Conservation (phyloP, 2,329 filamentous ascomycete species). For the Colletotrichum viniferum region DNA sequence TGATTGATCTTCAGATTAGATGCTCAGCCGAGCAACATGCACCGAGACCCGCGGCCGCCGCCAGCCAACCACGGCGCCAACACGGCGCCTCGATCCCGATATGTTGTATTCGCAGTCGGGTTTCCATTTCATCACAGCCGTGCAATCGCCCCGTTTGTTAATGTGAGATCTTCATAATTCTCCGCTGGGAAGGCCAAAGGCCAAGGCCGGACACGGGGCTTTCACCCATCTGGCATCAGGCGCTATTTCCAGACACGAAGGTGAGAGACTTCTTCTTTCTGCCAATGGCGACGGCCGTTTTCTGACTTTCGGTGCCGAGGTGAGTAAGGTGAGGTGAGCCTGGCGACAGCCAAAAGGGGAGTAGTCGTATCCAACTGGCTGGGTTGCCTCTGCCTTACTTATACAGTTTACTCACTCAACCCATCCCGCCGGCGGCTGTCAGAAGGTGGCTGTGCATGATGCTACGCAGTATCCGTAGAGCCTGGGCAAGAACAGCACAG, state of each 20-base stretch:
- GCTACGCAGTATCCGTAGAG: no score
- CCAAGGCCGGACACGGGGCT: slow-evolving; percentile 7
- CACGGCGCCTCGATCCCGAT: background rate
- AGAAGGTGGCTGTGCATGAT: slow-evolving; percentile 11
- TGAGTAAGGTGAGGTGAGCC: background rate
- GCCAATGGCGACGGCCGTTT: background rate
- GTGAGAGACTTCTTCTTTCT: background rate
- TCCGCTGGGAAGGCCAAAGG: slow-evolving; percentile 4
- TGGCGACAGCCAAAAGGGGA: background rate
- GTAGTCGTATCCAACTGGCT: slow-evolving; percentile 14
- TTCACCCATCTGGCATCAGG: background rate
- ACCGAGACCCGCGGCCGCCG: slow-evolving; percentile 3
- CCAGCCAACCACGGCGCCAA: background rate
- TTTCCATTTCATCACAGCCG: background rate
- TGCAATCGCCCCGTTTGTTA: background rate
- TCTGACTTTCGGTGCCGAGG: background rate
- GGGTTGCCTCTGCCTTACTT: background rate
- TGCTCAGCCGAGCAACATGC: background rate
- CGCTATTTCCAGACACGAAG: slow-evolving; percentile 14
- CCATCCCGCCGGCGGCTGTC: background rate
- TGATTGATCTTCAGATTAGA: background rate
- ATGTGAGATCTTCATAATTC: slow-evolving; percentile 18
- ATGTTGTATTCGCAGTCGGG: background rate
- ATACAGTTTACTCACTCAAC: background rate
- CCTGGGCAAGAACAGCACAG: background rate